Evolutionary conservation across 1,284 basidiomycete species (phyloP), one percentile per base, ranked within the genome.

Genomic region (Ganoderma boninense): DNA sequence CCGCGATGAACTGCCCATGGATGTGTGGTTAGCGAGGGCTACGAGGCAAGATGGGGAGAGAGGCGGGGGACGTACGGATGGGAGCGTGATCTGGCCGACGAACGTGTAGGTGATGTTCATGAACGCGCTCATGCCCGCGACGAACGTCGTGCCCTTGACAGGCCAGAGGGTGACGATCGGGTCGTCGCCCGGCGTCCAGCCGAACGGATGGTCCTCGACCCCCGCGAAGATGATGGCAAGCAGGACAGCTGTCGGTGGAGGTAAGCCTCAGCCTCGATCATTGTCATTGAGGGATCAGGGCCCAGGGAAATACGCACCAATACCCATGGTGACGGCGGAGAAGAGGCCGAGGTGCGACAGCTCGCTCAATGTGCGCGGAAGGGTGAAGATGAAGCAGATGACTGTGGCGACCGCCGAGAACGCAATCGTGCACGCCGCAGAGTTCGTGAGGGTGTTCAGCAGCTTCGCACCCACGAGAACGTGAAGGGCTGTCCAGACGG

Each of bases 361-460:
- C 76, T 89, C 85, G 70, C 81, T 83, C 63, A 90, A 82, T 0
- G 88, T 87, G 43, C 88, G 84, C 7, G 88, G 88, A 2, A 89
- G 81, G 26, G 84, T 84, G 70, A 88, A 74, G 65, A 89, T 73
- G 78, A 89, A 85, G 80, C 84, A 82, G 42, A 84, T 72, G 43
- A 83, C 67, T 23, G 81, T 83, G 0, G 84, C 75, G 60, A 88
- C 80, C n/a, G 85, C 83, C 65, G 84, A 86, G 80, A 89, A 92
- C 0, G 82, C 82, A 59, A 92, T 82, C 0, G 89, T 89, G 79
- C 89, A 90, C 26, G 83, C 77, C 0, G 85, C 84, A n/a, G 84
- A 85, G 73, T 87, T 82, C 0, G 86, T 85, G 4, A 92, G 82
- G 0, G 89, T 90, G 82, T 92, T 92, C 67, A 92, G 79, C 2